phyloP scores from a whole-genome alignment of 2,329 filamentous ascomycete genomes.

The Aspergillus ustus region DNA sequence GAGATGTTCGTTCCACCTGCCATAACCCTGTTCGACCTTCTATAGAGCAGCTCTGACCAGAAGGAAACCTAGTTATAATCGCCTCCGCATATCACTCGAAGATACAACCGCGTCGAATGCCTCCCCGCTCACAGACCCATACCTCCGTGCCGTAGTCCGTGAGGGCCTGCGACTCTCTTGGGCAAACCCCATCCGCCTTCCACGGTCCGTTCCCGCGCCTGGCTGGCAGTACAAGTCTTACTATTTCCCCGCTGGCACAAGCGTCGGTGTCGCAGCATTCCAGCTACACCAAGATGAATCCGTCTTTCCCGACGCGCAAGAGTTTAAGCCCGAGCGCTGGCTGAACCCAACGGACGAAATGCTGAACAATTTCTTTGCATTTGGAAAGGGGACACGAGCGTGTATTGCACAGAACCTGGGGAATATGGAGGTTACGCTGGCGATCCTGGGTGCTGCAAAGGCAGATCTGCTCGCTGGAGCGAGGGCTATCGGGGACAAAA shows the following conservation, averaged over 20 bases:
- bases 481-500: conserved; percentile 42
- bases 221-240: conserved; percentile 44
- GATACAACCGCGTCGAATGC: conserved; percentile 28
- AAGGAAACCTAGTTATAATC: conserved; percentile 28
- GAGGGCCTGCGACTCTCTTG: conserved; percentile 57
- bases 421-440: conserved; percentile 49
- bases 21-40: conserved; percentile 3
- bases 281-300: conserved; percentile 53
- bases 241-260: conserved; percentile 50
- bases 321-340: conserved; percentile 58
- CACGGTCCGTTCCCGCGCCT: conserved; percentile 51
- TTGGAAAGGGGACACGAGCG: conserved; percentile 53
- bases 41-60: background rate
- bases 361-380: conserved; percentile 53
- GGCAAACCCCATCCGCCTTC: conserved; percentile 57
- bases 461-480: conserved; percentile 53
- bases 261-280: conserved; percentile 52
- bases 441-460: conserved; percentile 48
- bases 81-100: conserved; percentile 41
- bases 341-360: conserved; percentile 44
- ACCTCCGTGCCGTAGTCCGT: conserved; percentile 55
- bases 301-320: conserved; percentile 49
- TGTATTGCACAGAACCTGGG: conserved; percentile 59
- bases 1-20: conserved; percentile 34
- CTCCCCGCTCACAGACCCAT: conserved; percentile 40